These are phyloP conservation scores for Lophiostoma macrostomum DNA, from an alignment of 495 filamentous ascomycete species.

Conservation along the genomic window DNA sequence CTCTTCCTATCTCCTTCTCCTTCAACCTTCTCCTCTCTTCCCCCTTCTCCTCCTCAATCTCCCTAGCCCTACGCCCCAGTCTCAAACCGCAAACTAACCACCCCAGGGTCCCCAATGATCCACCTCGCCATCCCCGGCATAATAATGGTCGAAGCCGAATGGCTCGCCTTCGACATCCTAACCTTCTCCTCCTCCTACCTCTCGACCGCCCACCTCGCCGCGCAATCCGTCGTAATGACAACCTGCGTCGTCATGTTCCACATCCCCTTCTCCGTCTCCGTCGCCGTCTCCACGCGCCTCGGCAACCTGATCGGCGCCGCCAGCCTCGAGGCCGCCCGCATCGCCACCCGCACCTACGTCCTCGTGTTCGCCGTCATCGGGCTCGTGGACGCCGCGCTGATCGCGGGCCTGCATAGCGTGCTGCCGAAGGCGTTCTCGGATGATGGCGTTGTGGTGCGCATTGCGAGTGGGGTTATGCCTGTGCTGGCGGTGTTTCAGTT, in stretches of 20 bases:
- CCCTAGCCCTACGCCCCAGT: too few relatives aligned
- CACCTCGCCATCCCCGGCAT: slow-evolving; percentile 31
- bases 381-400: slow-evolving; percentile 6
- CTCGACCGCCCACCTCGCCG: slow-evolving; percentile 26
- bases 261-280: slow-evolving; percentile 25
- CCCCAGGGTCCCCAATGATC: slow-evolving; percentile 36
- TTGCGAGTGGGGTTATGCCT: slow-evolving; percentile 14
- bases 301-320: slow-evolving; percentile 25
- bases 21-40: too few relatives aligned
- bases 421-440: slow-evolving; percentile 11
- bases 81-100: too few relatives aligned
- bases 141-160: slow-evolving; percentile 34
- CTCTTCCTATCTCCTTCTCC: too few relatives aligned
- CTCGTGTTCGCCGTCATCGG: slow-evolving; percentile 20
- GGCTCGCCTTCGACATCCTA: slow-evolving; percentile 34
- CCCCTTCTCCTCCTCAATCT: too few relatives aligned
- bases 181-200: slow-evolving; percentile 27
- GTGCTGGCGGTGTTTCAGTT: slow-evolving; percentile 18
- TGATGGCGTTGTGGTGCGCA: slow-evolving; percentile 9
- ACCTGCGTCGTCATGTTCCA: slow-evolving; percentile 25
- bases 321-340: slow-evolving; percentile 6
- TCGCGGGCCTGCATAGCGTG: background rate
- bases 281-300: slow-evolving; percentile 21
- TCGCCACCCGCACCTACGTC: slow-evolving; percentile 13
- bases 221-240: slow-evolving; percentile 31